phyloP scores from a whole-genome alignment of 2,329 filamentous ascomycete genomes.

The Phialophora tarda region DNA sequence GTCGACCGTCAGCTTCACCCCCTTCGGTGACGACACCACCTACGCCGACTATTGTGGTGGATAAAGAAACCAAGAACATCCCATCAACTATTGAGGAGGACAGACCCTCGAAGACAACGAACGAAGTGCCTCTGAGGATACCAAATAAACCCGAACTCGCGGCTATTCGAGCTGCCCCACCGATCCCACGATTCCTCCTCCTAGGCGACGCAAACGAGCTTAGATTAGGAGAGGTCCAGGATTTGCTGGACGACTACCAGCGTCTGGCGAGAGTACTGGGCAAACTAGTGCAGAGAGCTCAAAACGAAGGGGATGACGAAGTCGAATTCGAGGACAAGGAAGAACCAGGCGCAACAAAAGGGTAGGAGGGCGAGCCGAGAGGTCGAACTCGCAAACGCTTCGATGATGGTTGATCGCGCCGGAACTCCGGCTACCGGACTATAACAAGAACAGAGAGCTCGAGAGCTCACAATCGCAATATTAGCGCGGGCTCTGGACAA shows the following conservation, averaged over 20 bases:
- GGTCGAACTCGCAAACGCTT: not conserved
- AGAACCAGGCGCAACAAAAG: not conserved
- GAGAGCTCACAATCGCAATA: not conserved
- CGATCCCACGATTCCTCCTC: conserved; percentile 75
- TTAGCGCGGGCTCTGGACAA: not conserved
- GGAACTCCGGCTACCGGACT: not conserved
- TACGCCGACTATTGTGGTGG: conserved; percentile 44
- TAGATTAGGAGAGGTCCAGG: conserved; percentile 72
- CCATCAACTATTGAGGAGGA: conserved; percentile 53
- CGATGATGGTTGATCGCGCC: too few relatives aligned
- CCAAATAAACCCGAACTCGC: conserved; percentile 55
- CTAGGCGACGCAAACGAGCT: conserved; percentile 72
- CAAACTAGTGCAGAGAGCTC: conserved; percentile 32
- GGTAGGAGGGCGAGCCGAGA: not conserved
- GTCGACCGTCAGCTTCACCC: conserved; percentile 48
- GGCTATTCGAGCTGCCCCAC: conserved; percentile 55
- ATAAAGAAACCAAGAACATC: conserved; percentile 13
- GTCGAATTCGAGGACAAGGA: not conserved
- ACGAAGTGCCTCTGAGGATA: conserved; percentile 42
- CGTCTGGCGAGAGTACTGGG: conserved; percentile 60
- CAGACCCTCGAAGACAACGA: conserved; percentile 60
- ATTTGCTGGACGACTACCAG: conserved; percentile 75
- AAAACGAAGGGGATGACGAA: conserved; percentile 14
- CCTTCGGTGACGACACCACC: conserved; percentile 50
- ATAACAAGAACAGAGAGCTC: not conserved